These are phyloP conservation scores for Lactarius sp. DNA, from an alignment of 768 basidiomycete genomes.

Conservation along the genomic window DNA sequence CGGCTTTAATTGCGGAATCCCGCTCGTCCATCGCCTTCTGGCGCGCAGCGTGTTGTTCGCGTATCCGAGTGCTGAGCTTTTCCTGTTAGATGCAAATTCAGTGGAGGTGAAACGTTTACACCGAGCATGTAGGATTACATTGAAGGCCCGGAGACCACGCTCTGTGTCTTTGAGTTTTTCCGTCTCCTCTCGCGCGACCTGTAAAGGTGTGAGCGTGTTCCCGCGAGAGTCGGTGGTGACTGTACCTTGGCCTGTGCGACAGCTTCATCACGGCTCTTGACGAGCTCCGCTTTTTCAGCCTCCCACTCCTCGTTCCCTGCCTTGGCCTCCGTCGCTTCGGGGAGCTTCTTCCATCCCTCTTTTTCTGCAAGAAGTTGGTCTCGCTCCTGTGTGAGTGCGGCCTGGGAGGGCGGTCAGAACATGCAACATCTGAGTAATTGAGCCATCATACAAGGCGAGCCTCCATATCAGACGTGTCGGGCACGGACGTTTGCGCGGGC, in stretches of 20 bases:
- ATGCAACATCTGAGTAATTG: neutral
- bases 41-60: conserved; percentile 43
- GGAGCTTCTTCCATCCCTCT: conserved; percentile 37
- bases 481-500: conserved; percentile 12
- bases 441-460: conserved; percentile 34
- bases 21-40: conserved; percentile 48
- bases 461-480: conserved; percentile 25
- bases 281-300: conserved; percentile 52
- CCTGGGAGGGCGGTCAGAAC: conserved; percentile 33
- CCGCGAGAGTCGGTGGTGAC: neutral
- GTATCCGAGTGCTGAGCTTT: conserved; percentile 41
- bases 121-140: conserved; percentile 20
- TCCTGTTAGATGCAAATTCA: conserved; percentile 40
- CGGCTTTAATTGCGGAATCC: conserved; percentile 49
- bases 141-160: conserved; percentile 26
- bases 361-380: conserved; percentile 61
- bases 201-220: neutral
- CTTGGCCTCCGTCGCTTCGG: conserved; percentile 25
- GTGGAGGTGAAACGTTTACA: neutral
- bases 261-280: conserved; percentile 57
- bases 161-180: conserved; percentile 27
- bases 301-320: conserved; percentile 44
- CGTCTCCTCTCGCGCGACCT: conserved; percentile 29
- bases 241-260: conserved; percentile 53
- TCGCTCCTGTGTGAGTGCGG: conserved; percentile 50